Base-by-base conservation (phyloP, 1,139 yeast genomes). In the Zygoascus meyerae region DNA sequence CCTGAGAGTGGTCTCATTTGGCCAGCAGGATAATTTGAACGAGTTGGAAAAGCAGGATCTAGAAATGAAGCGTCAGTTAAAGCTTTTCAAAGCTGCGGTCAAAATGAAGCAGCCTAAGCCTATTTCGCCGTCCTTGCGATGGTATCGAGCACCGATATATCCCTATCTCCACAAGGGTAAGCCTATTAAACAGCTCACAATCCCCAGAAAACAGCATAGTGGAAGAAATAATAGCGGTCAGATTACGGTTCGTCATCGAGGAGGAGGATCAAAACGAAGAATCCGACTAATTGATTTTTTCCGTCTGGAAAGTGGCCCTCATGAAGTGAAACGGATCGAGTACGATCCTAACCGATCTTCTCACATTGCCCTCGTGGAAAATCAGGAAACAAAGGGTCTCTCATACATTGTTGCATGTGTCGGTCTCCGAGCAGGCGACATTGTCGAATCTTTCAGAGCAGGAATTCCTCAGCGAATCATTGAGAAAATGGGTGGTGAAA, bases 321-420 rank as follows among this genome's bases (percentile, higher is more conserved):
- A 87, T 57, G 75, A 78, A 17, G 97, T 92, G 17, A 71, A 82
- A 49, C 75, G 99, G 62, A 86, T 92, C 50, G 99, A 92, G 67
- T 87, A 89, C 63, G 99, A 92, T 67, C 99, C 99, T 40, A 86
- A 86, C 61, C 78, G 99, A 72, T 78, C 95, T 5, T 86, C 94
- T 5, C 99, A 92, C 68, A 84, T 92, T 65, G 99, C 99, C 1
- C 71, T 92, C 52, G 61, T 94, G 42, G 76, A 82, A 64, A 83
- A 85, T 64, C 67, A 73, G 48, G 75, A 69, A 34, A 75, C 92
- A 0, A 81, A 79, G 2, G 73, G 77, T 52, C 69, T 82, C 52
- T 77, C 92, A 10, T 92, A 92, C 65, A 86, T 92, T 46, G 69
- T 89, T 48, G 97, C 99, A 0, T 80, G 95, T 48, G 92, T 89